Evolutionary conservation across 192 early-diverging fungal species (phyloP).

Genomic region (Coemansia sp.): DNA sequence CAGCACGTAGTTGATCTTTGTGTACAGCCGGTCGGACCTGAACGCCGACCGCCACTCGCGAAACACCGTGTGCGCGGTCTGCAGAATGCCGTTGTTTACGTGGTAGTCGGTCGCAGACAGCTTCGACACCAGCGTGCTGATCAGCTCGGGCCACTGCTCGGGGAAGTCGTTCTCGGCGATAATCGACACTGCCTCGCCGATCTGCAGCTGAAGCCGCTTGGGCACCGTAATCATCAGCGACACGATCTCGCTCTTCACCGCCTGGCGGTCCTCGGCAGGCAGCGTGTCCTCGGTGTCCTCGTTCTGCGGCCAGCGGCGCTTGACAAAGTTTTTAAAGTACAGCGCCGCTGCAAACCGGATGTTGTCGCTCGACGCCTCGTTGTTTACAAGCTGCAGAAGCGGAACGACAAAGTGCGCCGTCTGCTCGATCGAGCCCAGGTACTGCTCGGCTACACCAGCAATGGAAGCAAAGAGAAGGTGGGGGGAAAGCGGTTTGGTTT

Average conservation of each 20-base stretch:
- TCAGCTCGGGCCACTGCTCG: conserved; percentile 76
- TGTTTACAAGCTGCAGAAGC: conserved; percentile 73
- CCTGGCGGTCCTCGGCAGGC: conserved; percentile 62
- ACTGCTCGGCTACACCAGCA: conserved; percentile 57
- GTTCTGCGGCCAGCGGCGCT: conserved; percentile 71
- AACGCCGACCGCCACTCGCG: conserved; percentile 87
- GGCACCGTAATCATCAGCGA: conserved; percentile 81
- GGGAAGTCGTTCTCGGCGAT: conserved; percentile 96
- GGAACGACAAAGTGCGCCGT: conserved; percentile 65
- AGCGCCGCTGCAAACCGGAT: conserved; percentile 79
- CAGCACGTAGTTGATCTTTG: conserved; percentile 90
- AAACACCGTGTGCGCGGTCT: conserved; percentile 95
- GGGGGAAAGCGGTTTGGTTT: no score
- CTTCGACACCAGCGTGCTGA: conserved; percentile 73
- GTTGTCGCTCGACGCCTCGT: conserved; percentile 55
- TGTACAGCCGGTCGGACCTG: conserved; percentile 73
- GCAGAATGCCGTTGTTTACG: conserved; percentile 87
- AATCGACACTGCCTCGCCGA: conserved; percentile 89
- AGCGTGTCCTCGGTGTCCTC: conserved; percentile 42
- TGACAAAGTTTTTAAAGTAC: conserved; percentile 97
- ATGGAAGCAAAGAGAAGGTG: background rate
- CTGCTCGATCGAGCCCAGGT: conserved; percentile 56
- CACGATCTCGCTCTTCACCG: conserved; percentile 84
- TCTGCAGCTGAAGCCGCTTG: conserved; percentile 75
- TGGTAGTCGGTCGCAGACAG: conserved; percentile 74